Evolutionary conservation across 2,329 filamentous ascomycete species (phyloP), one percentile per base, ranked within the genome.

Genomic region (Trichoderma cornu-damae): DNA sequence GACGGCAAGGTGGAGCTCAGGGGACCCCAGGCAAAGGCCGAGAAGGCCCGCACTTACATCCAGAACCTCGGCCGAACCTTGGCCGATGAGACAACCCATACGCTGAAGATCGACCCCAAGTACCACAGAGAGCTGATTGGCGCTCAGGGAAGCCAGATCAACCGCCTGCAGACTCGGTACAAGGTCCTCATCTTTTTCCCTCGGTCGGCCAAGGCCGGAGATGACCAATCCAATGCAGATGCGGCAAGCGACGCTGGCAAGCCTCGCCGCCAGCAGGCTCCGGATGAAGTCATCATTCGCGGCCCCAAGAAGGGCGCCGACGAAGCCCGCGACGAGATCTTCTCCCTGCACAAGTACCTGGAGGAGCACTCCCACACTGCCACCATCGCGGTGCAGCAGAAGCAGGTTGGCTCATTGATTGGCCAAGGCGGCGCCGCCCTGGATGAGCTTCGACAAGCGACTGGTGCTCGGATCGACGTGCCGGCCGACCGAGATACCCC

Each of bases 121-220:
- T 97, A 88, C 73, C 94, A 99, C 74, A 84, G 90, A 60, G 92
- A 96, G 70, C 80, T 99, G 56, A 99, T 99, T 65, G 94, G 94
- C 48, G 83, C 89, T 18, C 87, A 89, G 66, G 94, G 94, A 59
- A 84, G 80, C 67, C 89, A 95, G 69, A 93, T 99, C 68, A 94
- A 94, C 75, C 87, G 89, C 63, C 82, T 99, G 22, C 92, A 99
- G 74, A 90, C 87, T 57, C 88, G 92, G 46, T 96, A 99, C 79
- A 87, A 88, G 69, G 94, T 99, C 40, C 86, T 92, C 61, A 94
- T 99, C 66, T 93, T 96, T 75, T 99, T 99, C 79, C 94, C 94
- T 9, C 80, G 80, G 54, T 79, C 79, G 6, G 76, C 77, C 38
- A 89, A 91, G 69, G 65, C 61, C 37, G 79, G 82, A 59, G 89